A percentile compares a stretch with the other conserved stretches of the same genome.
Evolutionary conservation across 1,139 yeast genomes (phyloP).

Genomic region (Hyphopichia pseudoburtonii): DNA sequence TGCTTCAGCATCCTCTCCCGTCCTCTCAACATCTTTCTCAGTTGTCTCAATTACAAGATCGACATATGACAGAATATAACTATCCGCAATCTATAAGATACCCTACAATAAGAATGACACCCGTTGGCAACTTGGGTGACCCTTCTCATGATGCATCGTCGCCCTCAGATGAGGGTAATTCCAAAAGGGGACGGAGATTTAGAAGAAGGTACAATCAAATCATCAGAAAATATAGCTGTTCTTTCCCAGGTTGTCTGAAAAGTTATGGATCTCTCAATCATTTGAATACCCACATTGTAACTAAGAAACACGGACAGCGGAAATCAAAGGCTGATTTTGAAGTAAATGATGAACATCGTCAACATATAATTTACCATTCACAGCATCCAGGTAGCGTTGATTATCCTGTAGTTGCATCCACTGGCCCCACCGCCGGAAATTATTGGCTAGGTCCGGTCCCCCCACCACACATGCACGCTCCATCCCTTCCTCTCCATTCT

Average conservation of each 20-base stretch:
- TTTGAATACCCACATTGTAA: slow-evolving; percentile 70
- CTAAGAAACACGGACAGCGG: slow-evolving; percentile 71
- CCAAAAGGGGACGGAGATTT: slow-evolving; percentile 46
- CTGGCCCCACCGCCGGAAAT: slow-evolving; percentile 22
- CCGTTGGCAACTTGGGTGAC: too few species aligned
- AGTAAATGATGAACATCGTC: slow-evolving; percentile 16
- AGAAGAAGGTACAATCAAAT: slow-evolving; percentile 72
- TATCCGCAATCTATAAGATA: too few species aligned
- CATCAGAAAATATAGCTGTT: slow-evolving; percentile 64
- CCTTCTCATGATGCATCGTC: slow-evolving; percentile 5
- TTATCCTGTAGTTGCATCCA: neutral
- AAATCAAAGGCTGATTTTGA: slow-evolving; percentile 68
- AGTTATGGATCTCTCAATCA: slow-evolving; percentile 79
- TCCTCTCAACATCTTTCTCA: too few species aligned
- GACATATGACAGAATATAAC: too few species aligned
- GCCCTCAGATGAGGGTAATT: slow-evolving; percentile 11
- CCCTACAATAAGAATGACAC: too few species aligned
- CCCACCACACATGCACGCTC: neutral
- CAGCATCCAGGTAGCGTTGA: neutral
- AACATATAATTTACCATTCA: slow-evolving; percentile 2
- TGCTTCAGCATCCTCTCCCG: slow-evolving; percentile 1
- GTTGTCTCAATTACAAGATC: too few species aligned
- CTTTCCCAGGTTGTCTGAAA: slow-evolving; percentile 60
- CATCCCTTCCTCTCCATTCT: neutral
- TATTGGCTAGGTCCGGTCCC: slow-evolving; percentile 25